Evolutionary conservation across 306 rosid species (phyloP).

Genomic region (Vachellia collinsii): DNA sequence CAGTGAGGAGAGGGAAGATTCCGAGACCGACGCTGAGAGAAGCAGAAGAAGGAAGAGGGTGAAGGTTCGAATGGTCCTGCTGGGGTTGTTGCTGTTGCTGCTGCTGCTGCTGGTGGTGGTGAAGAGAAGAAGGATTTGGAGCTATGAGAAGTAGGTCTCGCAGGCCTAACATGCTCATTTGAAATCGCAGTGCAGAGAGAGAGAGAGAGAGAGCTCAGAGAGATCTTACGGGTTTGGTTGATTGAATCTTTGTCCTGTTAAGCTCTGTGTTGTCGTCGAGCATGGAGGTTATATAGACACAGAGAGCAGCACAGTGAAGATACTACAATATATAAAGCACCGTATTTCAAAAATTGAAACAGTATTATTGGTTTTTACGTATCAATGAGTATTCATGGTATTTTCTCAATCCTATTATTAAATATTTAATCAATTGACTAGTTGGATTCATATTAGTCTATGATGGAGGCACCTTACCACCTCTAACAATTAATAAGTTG

Average conservation of each 20-base stretch:
- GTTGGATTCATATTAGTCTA: no score
- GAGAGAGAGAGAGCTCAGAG: background rate
- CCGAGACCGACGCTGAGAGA: constrained; percentile 83
- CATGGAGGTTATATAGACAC: constrained; percentile 17
- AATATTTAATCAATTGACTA: no score
- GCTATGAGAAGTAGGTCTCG: constrained; percentile 77
- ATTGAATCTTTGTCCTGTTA: background rate
- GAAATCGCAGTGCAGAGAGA: background rate
- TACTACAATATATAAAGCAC: background rate
- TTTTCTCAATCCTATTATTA: no score
- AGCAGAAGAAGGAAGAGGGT: constrained; percentile 53
- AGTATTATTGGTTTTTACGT: no score
- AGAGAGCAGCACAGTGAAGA: background rate
- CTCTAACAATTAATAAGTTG: no score
- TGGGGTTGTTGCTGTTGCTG: constrained; percentile 16
- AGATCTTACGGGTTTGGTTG: background rate
- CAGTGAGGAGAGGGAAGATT: constrained; percentile 72
- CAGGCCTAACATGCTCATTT: constrained; percentile 72
- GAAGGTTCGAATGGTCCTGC: constrained; percentile 43
- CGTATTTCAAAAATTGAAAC: background rate
- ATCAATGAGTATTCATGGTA: no score
- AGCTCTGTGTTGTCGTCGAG: constrained; percentile 4
- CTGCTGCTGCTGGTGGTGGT: background rate
- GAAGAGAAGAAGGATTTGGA: constrained; percentile 47
- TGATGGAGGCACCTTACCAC: no score